A percentile compares a stretch with the other conserved stretches of the same genome.
Conservation (phyloP, 306 rosid species). For the Chamaecrista fasciculata region DNA sequence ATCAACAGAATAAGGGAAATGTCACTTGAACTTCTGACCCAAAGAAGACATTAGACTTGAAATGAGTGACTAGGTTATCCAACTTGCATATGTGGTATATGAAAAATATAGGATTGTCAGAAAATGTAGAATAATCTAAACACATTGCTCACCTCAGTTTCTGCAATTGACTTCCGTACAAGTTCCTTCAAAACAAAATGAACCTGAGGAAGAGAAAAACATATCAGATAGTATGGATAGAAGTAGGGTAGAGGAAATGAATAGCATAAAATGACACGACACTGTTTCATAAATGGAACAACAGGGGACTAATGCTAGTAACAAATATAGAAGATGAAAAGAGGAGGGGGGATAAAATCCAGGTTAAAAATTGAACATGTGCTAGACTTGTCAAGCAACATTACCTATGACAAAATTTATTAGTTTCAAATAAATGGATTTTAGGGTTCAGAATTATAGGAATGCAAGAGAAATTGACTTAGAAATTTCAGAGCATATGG, state of each 20-base stretch:
- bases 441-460: background rate
- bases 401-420: background rate
- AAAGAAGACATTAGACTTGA: background rate
- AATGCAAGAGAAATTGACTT: background rate
- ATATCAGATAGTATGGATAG: constrained; percentile 9
- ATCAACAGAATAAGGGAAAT: constrained; percentile 1
- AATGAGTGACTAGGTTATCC: background rate
- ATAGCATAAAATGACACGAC: background rate
- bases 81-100: background rate
- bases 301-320: background rate
- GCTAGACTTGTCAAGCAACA: constrained; percentile 12
- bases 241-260: background rate
- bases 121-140: constrained; percentile 14
- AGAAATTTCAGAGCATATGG: background rate
- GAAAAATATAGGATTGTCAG: constrained; percentile 5
- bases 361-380: constrained; percentile 10
- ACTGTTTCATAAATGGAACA: background rate
- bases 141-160: constrained; percentile 68
- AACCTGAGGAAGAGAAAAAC: constrained; percentile 53
- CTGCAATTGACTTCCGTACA: constrained; percentile 91
- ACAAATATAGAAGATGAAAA: constrained; percentile 4
- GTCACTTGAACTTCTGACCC: background rate
- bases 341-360: background rate
- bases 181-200: constrained; percentile 94
- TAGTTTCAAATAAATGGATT: constrained; percentile 5